A percentile compares a stretch with the other conserved stretches of the same genome.
These are phyloP conservation scores for Bertia moriformis DNA, from an alignment of 2,329 filamentous ascomycete genomes.

Conservation along the genomic window DNA sequence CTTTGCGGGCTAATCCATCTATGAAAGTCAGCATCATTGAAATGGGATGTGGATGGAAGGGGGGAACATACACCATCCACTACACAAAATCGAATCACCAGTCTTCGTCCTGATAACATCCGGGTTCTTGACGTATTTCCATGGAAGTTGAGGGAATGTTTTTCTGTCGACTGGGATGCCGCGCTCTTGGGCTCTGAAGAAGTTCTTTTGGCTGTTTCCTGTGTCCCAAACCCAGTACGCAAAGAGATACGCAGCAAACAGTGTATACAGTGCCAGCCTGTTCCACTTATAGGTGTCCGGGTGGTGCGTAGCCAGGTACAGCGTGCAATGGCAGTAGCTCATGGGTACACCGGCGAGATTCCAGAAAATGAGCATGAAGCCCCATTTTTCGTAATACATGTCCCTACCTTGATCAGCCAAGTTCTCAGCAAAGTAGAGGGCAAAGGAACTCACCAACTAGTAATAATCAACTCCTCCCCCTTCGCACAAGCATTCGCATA, in stretches of 20 bases:
- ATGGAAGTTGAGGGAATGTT: constrained; percentile 68
- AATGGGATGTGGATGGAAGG: not conserved
- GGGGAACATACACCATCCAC: constrained; percentile 49
- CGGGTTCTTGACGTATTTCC: constrained; percentile 61
- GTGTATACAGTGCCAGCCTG: constrained; percentile 36
- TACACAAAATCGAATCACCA: constrained; percentile 57
- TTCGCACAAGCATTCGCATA: constrained; percentile 75
- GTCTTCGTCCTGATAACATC: constrained; percentile 52
- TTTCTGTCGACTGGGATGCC: constrained; percentile 50
- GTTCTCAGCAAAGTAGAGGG: not conserved
- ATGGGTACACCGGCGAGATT: constrained; percentile 71
- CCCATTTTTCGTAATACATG: constrained; percentile 82
- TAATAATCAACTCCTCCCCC: constrained; percentile 68
- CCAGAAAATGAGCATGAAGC: constrained; percentile 85
- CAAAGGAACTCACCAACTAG: constrained; percentile 38
- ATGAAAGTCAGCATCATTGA: not conserved
- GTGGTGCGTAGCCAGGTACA: constrained; percentile 64
- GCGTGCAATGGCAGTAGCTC: constrained; percentile 70
- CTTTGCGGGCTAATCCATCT: constrained; percentile 55
- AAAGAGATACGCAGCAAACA: constrained; percentile 54
- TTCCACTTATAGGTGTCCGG: constrained; percentile 57
- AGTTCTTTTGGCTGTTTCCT: constrained; percentile 72
- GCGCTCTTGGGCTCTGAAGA: constrained; percentile 58
- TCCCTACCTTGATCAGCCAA: constrained; percentile 26
- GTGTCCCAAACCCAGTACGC: constrained; percentile 78